Evolutionary conservation across 2,329 filamentous ascomycete species (phyloP).

Genomic region (Colletotrichum truncatum): DNA sequence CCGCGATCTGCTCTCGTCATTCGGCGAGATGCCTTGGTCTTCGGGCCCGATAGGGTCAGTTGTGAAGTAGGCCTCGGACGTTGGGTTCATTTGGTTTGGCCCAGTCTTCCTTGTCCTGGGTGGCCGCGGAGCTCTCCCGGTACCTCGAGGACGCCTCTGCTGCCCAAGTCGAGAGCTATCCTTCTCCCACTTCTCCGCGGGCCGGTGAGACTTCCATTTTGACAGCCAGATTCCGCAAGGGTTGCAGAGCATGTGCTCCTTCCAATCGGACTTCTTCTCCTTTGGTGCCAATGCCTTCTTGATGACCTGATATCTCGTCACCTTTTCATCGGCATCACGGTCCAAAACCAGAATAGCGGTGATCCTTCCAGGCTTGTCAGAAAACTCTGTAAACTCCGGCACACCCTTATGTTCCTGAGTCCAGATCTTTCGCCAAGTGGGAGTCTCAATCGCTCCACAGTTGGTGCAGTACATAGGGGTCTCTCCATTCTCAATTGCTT

Average conservation of each 20-base stretch:
- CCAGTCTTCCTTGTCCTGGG: constrained; percentile 57
- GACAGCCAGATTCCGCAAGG: constrained; percentile 95
- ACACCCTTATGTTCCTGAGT: constrained; percentile 77
- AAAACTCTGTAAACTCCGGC: constrained; percentile 76
- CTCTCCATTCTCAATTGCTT: constrained; percentile 78
- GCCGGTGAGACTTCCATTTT: constrained; percentile 87
- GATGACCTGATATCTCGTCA: constrained; percentile 76
- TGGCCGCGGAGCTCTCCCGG: constrained; percentile 43
- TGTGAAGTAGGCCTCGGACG: constrained; percentile 63
- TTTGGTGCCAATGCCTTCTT: constrained; percentile 75
- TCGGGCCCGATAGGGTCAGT: constrained; percentile 61
- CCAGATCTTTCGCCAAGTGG: constrained; percentile 95
- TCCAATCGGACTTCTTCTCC: constrained; percentile 74
- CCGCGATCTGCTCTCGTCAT: constrained; percentile 27
- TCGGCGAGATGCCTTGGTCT: constrained; percentile 17
- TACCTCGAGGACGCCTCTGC: constrained; percentile 58
- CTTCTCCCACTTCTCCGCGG: constrained; percentile 83
- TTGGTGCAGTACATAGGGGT: constrained; percentile 91
- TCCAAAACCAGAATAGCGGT: constrained; percentile 78
- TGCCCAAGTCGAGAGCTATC: constrained; percentile 62
- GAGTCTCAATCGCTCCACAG: constrained; percentile 94
- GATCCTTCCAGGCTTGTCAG: constrained; percentile 76
- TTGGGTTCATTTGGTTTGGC: constrained; percentile 56
- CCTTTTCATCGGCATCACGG: constrained; percentile 68
- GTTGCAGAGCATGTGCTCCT: constrained; percentile 85